Base-by-base conservation (phyloP, 2,329 filamentous ascomycete genomes). In the Verticillium zaregamsianum region DNA sequence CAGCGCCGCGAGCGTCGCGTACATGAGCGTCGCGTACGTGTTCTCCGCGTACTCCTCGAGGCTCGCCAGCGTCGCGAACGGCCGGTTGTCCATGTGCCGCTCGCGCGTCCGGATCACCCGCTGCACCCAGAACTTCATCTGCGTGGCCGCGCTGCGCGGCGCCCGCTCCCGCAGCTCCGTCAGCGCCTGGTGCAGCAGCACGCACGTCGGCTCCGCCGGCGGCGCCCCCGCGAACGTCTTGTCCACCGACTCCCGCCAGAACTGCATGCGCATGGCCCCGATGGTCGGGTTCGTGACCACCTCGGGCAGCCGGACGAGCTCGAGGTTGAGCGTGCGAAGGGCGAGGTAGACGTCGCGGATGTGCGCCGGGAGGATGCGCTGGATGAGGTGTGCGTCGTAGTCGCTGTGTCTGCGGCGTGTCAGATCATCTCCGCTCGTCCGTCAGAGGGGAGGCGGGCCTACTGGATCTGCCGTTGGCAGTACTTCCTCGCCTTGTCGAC, bases 11-110 rank as follows among this genome's bases (percentile, higher is more conserved):
- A 98, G 79, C 0, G 90, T 94, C 65, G 96, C 83, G 73, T 99
- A 99, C 76, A 96, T 86, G 55, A 98, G 81, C 0, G 92, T 96
- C 20, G 93, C 93, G 76, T 98, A 98, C 1, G 95, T 98, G 68
- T 93, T 93, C 76, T 99, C 95, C 1, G 92, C 92, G 71, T 98
- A 97, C 56, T 87, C 89, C 71, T 99, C 95, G 59, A 98, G 78
- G 1, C 87, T 84, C 2, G 85, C 82, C 55, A 98, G 74, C 57
- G 79, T 90, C 0, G 90, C 80, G 70, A 93, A 97, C 0, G 94
- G 92, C 25, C 90, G 86, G 72, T 96, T 95, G 49, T 89, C 88
- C 76, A 97, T 87, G 69, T 93, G 86, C 70, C 90, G 88, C 75
- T 96, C 92, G 59, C 95, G 84, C 5, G 92, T 90, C 71, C 84